Conservation (phyloP, 768 basidiomycete species). For the Leccinum rimulosum region DNA sequence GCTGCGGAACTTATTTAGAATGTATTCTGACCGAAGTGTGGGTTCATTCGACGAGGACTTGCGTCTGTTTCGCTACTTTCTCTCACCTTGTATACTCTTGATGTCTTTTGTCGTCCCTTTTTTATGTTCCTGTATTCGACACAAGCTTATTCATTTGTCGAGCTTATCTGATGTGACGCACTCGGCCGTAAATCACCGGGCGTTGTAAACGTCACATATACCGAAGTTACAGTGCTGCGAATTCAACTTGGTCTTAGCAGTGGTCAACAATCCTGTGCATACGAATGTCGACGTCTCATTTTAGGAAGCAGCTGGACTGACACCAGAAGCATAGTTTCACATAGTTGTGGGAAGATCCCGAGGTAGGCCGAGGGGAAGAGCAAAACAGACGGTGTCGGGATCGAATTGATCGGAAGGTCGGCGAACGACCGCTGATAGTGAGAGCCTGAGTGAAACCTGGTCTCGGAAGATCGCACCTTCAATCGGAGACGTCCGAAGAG, state of each 20-base stretch:
- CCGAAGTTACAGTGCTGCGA: neutral
- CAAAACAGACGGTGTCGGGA: neutral
- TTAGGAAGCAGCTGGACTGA: neutral
- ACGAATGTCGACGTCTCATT: neutral
- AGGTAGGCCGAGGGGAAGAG: neutral
- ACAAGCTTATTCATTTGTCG: neutral
- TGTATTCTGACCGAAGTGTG: constrained; percentile 1
- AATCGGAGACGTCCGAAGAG: neutral
- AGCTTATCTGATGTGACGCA: neutral
- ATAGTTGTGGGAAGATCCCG: neutral
- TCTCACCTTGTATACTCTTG: constrained; percentile 17
- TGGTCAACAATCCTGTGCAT: neutral
- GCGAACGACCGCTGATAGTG: constrained; percentile 9
- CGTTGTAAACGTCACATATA: neutral
- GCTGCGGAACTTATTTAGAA: constrained; percentile 92
- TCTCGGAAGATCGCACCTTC: neutral
- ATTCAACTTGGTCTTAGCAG: neutral
- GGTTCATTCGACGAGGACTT: constrained; percentile 2
- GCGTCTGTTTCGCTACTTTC: constrained; percentile 1
- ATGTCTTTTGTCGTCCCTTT: constrained; percentile 6
- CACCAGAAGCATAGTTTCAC: neutral
- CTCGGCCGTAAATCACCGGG: neutral
- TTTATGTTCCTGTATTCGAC: constrained; percentile 8
- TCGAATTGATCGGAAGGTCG: constrained; percentile 5
- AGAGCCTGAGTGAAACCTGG: constrained; percentile 13